Evolutionary conservation across 2,329 filamentous ascomycete genomes (phyloP), one percentile per base, ranked within the genome.

Genomic region (Karstenula rhodostoma): DNA sequence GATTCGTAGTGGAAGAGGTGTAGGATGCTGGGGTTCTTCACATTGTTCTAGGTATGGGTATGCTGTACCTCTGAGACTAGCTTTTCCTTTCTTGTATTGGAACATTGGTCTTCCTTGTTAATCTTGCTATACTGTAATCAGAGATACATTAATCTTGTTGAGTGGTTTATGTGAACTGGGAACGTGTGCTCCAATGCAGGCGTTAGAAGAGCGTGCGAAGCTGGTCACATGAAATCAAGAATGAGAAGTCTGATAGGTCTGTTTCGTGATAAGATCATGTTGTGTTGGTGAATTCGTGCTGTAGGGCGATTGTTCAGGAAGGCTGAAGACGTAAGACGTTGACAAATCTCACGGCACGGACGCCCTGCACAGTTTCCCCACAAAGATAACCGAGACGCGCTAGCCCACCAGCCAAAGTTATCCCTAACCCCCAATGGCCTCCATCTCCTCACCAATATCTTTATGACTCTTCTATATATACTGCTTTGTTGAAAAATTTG

Each of bases 401-500:
- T 32, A 10, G 29, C 29, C 29, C 29, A 32, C 8, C 2, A 6
- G 8, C 8, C 29, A 32, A 32, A 9, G 8, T 32, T 9, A 10
- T 6, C 29, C 8, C 29, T 32, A 6, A 32, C 29, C 4, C 29
- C 8, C 29, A 32, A 32, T 10, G 2, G 29, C 8, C 29, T 32
- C 29, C 8, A 32, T 10, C 8, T 32, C 12, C 4, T 32, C 29
- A 5, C 29, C 8, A 10, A 9, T 2, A 10, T 23, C n/a, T 23
- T 1, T 9, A 0, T 23, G 2, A 22, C 13, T 9, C n/a, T 51
- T 7, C 19, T 56, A 71, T 68, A 69, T 69, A 64, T 29, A 10
- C 2, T 6, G 6, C 22, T 1, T 7, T 46, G 50, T 53, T 55
- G 46, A 0, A 3, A 7, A 33, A 52, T 63, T 29, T 61, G 44